These are phyloP conservation scores for Castanea sativa DNA, from an alignment of 306 rosid species.

Conservation along the genomic window DNA sequence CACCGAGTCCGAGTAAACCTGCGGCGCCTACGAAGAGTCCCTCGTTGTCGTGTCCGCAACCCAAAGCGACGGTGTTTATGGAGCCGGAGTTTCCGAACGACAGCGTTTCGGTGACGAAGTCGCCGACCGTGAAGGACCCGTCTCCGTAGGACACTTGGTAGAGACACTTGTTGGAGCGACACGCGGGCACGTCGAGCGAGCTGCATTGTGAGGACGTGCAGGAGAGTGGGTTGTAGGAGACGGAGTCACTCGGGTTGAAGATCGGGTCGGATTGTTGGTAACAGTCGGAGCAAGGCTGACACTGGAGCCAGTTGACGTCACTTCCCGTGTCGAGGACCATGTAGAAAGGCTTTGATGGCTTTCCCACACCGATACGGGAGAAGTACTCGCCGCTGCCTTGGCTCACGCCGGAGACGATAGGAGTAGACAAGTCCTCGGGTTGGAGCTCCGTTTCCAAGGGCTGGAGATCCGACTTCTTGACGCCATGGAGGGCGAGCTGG, in stretches of 20 bases:
- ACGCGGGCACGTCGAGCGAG: conserved; percentile 40
- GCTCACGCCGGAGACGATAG: conserved; percentile 58
- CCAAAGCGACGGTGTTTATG: conserved; percentile 44
- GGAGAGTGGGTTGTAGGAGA: conserved; percentile 46
- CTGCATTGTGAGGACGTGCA: conserved; percentile 57
- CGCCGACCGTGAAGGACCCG: conserved; percentile 82
- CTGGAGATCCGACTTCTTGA: conserved; percentile 44
- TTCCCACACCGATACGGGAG: conserved; percentile 66
- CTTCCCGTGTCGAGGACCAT: conserved; percentile 94
- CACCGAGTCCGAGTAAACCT: conserved; percentile 89
- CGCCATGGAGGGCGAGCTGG: conserved; percentile 29
- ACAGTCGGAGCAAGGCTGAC: conserved; percentile 81
- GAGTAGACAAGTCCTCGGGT: conserved; percentile 60
- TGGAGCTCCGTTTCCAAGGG: conserved; percentile 45
- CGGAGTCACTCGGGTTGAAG: conserved; percentile 56
- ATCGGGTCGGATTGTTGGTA: conserved; percentile 87
- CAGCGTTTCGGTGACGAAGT: conserved; percentile 63
- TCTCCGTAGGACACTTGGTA: conserved; percentile 89
- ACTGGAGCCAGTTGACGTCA: conserved; percentile 88
- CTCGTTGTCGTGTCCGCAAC: conserved; percentile 87
- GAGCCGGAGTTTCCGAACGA: conserved; percentile 65
- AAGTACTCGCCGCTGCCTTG: conserved; percentile 96
- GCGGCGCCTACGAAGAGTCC: conserved; percentile 80
- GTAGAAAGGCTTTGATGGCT: conserved; percentile 54
- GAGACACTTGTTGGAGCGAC: conserved; percentile 48